Conservation (phyloP, 192 early-diverging fungal genomes). For the Cetraspora pellucida region DNA sequence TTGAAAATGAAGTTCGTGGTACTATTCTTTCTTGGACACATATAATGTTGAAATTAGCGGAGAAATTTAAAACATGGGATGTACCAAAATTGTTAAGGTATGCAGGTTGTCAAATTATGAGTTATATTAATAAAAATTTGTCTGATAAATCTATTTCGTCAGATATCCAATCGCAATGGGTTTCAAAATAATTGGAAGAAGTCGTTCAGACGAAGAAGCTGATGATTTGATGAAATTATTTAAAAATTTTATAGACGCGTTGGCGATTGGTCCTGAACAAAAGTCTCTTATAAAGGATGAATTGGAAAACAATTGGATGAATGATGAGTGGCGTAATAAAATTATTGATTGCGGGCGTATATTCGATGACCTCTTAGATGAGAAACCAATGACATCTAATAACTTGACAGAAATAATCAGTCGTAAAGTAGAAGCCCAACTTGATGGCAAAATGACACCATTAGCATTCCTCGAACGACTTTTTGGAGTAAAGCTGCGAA, state of each 20-base stretch:
- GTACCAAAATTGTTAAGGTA: neutral
- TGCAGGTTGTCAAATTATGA: neutral
- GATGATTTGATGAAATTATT: neutral
- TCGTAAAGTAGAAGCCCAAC: neutral
- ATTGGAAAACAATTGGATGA: conserved; percentile 18
- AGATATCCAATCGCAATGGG: conserved; percentile 18
- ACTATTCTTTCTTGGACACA: conserved; percentile 21
- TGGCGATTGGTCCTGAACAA: neutral
- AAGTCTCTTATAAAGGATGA: neutral
- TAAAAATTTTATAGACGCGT: neutral
- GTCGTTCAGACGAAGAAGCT: conserved; percentile 3
- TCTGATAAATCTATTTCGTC: neutral
- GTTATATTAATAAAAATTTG: neutral
- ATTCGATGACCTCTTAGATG: neutral
- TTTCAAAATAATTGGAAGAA: conserved; percentile 16
- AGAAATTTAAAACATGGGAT: conserved; percentile 7
- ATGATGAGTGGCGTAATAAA: neutral
- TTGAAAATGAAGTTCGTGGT: neutral
- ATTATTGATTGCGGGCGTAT: neutral
- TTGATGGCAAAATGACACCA: conserved; percentile 18
- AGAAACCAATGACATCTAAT: conserved; percentile 15
- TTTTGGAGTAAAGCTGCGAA: conserved; percentile 12
- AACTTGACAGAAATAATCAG: neutral
- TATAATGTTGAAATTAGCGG: conserved; percentile 14
- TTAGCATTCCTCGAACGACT: conserved; percentile 17